Evolutionary conservation across 495 filamentous ascomycete genomes (phyloP).

Genomic region (Penicillium nucicola): DNA sequence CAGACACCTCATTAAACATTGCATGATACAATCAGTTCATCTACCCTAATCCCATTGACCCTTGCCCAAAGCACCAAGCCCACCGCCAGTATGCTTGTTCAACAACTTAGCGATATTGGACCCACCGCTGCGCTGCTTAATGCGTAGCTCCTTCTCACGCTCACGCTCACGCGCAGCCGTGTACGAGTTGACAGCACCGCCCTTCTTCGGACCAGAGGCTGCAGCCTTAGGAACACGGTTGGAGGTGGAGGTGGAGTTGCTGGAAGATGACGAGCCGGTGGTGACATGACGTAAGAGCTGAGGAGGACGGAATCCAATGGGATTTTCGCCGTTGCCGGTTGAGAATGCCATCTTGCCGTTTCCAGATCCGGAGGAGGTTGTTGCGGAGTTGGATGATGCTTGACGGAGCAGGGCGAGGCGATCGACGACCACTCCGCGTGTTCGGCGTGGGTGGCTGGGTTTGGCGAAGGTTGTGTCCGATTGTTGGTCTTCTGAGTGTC

Average conservation of each 20-base stretch:
- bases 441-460: conserved; percentile 48
- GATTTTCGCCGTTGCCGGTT: conserved; percentile 35
- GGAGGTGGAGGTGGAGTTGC: conserved; percentile 32
- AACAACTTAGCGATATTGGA: conserved; percentile 36
- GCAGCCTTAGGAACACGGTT: conserved; percentile 37
- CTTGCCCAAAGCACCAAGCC: conserved; percentile 31
- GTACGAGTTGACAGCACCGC: conserved; percentile 72
- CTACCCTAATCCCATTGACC: conserved; percentile 42
- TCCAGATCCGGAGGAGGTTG: conserved; percentile 36
- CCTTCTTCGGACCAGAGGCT: conserved; percentile 63
- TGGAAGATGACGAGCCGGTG: conserved; percentile 51
- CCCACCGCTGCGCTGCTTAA: conserved; percentile 39
- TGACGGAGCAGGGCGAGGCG: conserved; percentile 75
- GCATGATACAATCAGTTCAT: not conserved
- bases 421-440: conserved; percentile 63
- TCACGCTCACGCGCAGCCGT: conserved; percentile 71
- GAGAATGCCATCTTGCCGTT: conserved; percentile 60
- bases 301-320: conserved; percentile 66
- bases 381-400: conserved; percentile 52
- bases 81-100: conserved; percentile 33
- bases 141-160: conserved; percentile 57
- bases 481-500: conserved; percentile 32
- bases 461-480: conserved; percentile 34
- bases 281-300: conserved; percentile 76
- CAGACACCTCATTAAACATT: not conserved